Percentiles rank a stretch among this genome's conserved stretches.
Evolutionary conservation across 2,329 filamentous ascomycete species (phyloP).

Genomic region (Clonostachys byssicola): DNA sequence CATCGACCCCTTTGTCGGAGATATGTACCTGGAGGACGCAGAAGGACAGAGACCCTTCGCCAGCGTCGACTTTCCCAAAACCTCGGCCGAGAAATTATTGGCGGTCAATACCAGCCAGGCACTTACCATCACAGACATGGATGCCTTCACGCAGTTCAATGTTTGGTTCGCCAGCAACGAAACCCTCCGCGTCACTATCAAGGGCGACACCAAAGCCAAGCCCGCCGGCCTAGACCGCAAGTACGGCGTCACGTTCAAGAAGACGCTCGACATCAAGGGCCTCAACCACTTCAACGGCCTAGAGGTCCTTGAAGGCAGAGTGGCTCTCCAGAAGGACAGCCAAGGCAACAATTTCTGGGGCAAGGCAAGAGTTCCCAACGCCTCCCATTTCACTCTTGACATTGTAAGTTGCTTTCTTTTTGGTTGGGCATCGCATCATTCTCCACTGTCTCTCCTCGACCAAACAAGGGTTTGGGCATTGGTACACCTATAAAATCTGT

Average conservation of each 20-base stretch:
- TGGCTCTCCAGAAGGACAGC: slow-evolving; percentile 30
- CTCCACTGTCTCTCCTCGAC: too few relatives aligned
- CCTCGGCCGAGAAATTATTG: slow-evolving; percentile 41
- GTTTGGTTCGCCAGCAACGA: slow-evolving; percentile 46
- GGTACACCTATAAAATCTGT: too few relatives aligned
- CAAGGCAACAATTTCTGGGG: slow-evolving; percentile 58
- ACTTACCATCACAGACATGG: slow-evolving; percentile 37
- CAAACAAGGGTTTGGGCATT: too few relatives aligned
- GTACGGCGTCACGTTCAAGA: slow-evolving; percentile 50
- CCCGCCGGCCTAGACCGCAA: slow-evolving; percentile 42
- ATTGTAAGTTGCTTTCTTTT: slow-evolving; percentile 40
- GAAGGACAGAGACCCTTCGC: slow-evolving; percentile 43
- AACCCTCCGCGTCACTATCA: slow-evolving; percentile 42
- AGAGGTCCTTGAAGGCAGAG: slow-evolving; percentile 41
- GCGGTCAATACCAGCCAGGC: slow-evolving; percentile 47
- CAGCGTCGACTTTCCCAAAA: slow-evolving; percentile 45
- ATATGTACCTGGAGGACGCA: slow-evolving; percentile 50
- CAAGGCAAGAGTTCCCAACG: slow-evolving; percentile 58
- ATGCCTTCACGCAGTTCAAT: slow-evolving; percentile 51
- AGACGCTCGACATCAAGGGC: slow-evolving; percentile 45
- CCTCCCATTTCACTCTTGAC: slow-evolving; percentile 58
- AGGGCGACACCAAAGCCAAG: slow-evolving; percentile 46
- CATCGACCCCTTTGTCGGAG: slow-evolving; percentile 44
- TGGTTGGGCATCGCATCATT: background rate
- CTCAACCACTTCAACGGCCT: slow-evolving; percentile 54